A percentile compares a stretch with the other conserved stretches of the same genome.
These are phyloP conservation scores for Nannochloris sp. DNA, from an alignment of 139 green algal genomes.

Conservation along the genomic window DNA sequence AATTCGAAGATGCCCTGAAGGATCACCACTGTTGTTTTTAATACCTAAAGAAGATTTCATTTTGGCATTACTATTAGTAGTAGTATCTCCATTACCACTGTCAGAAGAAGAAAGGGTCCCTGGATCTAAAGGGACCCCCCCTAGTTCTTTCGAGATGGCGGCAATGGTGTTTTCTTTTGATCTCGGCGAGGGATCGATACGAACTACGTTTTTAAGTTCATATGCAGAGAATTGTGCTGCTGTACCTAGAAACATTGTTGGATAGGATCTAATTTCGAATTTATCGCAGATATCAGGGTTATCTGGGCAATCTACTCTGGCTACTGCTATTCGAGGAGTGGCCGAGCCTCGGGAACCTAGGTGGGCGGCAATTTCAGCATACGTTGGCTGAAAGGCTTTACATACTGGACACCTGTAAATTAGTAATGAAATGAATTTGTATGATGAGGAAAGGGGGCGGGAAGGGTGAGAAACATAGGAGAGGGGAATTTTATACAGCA, in stretches of 20 bases:
- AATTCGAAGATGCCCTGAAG: background rate
- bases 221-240: background rate
- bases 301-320: constrained; percentile 46
- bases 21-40: background rate
- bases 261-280: constrained; percentile 8
- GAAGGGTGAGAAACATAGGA: background rate
- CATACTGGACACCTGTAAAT: constrained; percentile 43
- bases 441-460: background rate
- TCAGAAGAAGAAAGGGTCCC: background rate
- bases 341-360: constrained; percentile 12
- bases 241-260: constrained; percentile 2
- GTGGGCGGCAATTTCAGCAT: constrained; percentile 40
- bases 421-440: background rate
- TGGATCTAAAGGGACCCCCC: background rate
- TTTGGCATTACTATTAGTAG: background rate
- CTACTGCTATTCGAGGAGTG: constrained; percentile 33
- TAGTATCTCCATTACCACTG: too few species aligned
- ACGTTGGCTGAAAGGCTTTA: constrained; percentile 41
- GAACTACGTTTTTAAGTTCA: too few species aligned
- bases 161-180: too few species aligned
- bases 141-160: background rate
- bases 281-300: background rate
- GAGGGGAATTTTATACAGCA: too few species aligned
- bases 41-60: background rate
- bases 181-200: too few species aligned